Base-by-base conservation (phyloP, 371 early-diverging fungal species). In the Haplosporangium sp. region DNA sequence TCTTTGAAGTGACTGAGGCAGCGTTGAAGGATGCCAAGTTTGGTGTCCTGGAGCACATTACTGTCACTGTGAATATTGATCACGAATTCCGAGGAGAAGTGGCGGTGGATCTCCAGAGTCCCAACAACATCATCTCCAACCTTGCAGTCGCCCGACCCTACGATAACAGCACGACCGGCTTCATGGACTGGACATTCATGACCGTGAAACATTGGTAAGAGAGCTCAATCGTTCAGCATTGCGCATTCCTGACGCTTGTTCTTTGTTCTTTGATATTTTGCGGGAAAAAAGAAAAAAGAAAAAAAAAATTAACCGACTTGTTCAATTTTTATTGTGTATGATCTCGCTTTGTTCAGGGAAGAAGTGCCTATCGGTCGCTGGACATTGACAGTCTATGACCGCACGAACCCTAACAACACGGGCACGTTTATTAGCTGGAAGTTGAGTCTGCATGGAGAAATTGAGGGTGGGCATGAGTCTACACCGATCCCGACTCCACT, bases 171-270 rank as follows among this genome's bases (percentile, higher is more conserved):
- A 63, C 67, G 6, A 79, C 74, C n/a, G 99, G 99, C 9, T 93
- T 95, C 47, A n/a, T 47, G 16, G 86, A 93, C 68, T 98, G 98
- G 98, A 96, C 94, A n/a, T 94, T 98, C 60, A 96, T 96, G 95
- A 89, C 89, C 45, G 96, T 98, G 41, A 95, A 93, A 83, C 98
- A 98, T 69, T 99, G 99, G 99, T 93, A 83, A 69, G 85, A 9
- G 45, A 46, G 10, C 11, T 23, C 20, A n/a, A 50, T 42, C 29
- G 4, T 29, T 29, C 29, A 29, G 29, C 29, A 21, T 46, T 12
- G 5, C 21, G 0, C 51, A 51, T 41, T 9, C 13, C 36, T 13
- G 45, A 45, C 45, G 16, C 45, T 6, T 45, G 45, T 40, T 20
- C 59, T 37, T 59, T 20, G 21, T 18, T 38, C 23, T 52, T 18